Conservation (phyloP, 495 filamentous ascomycete species). For the Penicillium bialowiezense region DNA sequence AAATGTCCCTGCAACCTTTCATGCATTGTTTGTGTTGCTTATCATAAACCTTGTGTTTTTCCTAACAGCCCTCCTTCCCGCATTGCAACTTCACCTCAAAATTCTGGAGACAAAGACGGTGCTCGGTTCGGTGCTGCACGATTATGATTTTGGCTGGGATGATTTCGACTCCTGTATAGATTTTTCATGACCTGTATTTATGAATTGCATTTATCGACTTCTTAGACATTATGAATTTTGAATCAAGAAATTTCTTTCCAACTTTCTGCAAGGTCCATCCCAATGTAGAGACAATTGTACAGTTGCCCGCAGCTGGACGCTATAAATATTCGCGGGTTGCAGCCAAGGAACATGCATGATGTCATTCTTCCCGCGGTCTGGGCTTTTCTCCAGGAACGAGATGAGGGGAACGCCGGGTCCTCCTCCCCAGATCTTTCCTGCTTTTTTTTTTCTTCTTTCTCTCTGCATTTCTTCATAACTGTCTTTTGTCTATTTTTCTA, state of each 20-base stretch:
- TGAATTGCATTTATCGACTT: neutral
- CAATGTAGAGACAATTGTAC: too few species aligned
- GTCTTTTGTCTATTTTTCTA: neutral
- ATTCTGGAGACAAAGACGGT: slow-evolving; percentile 17
- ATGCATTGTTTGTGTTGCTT: slow-evolving; percentile 27
- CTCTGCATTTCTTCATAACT: neutral
- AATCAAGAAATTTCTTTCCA: too few species aligned
- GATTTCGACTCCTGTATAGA: slow-evolving; percentile 13
- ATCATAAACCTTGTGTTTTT: slow-evolving; percentile 23
- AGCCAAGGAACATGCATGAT: slow-evolving; percentile 9
- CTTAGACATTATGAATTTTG: neutral
- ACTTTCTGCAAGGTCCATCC: too few species aligned
- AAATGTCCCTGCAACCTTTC: slow-evolving; percentile 26
- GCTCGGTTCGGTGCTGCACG: slow-evolving; percentile 20
- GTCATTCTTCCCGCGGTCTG: slow-evolving; percentile 8
- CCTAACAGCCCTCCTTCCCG: slow-evolving; percentile 23
- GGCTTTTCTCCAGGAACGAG: slow-evolving; percentile 10
- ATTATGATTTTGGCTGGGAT: slow-evolving; percentile 18
- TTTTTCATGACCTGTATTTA: slow-evolving; percentile 9
- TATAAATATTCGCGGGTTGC: neutral
- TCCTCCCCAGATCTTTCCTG: slow-evolving; percentile 3
- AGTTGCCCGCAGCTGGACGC: neutral
- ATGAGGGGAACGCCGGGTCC: slow-evolving; percentile 7
- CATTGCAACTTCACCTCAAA: slow-evolving; percentile 12
- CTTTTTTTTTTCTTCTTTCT: neutral